phyloP scores from a whole-genome alignment of 371 early-diverging fungal genomes.

The Nematocida major region DNA sequence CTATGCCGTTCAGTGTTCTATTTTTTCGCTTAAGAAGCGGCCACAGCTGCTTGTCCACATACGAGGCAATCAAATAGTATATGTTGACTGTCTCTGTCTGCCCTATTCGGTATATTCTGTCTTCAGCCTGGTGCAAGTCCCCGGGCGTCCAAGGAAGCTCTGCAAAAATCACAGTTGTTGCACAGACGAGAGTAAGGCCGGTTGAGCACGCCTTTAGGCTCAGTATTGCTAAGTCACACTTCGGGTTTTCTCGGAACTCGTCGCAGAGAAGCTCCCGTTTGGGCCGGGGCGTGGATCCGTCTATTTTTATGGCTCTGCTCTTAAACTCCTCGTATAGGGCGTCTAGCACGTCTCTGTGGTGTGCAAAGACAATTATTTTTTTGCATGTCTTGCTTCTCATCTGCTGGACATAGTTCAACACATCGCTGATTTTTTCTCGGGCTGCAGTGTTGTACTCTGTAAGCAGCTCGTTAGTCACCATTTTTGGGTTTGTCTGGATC shows the following conservation, averaged over 20 bases:
- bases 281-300: conserved; percentile 65
- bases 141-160: conserved; percentile 71
- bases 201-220: conserved; percentile 67
- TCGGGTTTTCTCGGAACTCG: conserved; percentile 63
- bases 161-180: conserved; percentile 68
- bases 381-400: conserved; percentile 65
- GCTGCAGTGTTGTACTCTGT: conserved; percentile 7
- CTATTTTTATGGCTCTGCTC: conserved; percentile 67
- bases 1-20: conserved; percentile 57
- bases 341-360: conserved; percentile 66
- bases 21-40: conserved; percentile 56
- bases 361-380: conserved; percentile 67
- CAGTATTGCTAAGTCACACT: conserved; percentile 66
- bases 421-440: conserved; percentile 8
- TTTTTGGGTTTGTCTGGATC: background rate
- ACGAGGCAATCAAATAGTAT: conserved; percentile 67
- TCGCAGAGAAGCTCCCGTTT: conserved; percentile 58
- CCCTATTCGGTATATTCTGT: conserved; percentile 68
- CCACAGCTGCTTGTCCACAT: conserved; percentile 66
- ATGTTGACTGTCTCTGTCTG: conserved; percentile 66
- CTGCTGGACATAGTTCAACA: conserved; percentile 36
- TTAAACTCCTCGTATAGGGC: conserved; percentile 59
- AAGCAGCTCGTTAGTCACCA: background rate
- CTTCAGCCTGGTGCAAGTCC: conserved; percentile 66
- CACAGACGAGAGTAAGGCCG: conserved; percentile 68